These are phyloP conservation scores for Calonectria crousiana DNA, from an alignment of 2,329 filamentous ascomycete genomes.

Conservation along the genomic window DNA sequence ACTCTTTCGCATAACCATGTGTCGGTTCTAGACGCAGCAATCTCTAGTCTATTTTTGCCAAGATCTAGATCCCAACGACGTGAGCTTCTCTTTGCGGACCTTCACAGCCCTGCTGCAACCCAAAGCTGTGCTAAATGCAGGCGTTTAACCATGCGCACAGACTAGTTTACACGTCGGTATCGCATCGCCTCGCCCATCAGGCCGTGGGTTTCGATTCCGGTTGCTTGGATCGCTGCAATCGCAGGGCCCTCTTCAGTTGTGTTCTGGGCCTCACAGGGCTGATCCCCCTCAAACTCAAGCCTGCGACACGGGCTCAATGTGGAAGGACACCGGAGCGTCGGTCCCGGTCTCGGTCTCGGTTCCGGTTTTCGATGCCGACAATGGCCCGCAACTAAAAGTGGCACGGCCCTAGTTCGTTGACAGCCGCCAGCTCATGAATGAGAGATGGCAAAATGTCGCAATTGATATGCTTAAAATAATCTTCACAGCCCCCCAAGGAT, in stretches of 20 bases:
- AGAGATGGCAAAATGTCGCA: background rate
- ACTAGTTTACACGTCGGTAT: background rate
- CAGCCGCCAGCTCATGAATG: background rate
- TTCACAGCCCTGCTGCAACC: background rate
- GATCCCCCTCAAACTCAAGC: constrained; percentile 10
- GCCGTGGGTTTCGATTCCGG: background rate
- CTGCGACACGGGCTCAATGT: background rate
- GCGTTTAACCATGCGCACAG: background rate
- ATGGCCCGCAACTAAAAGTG: background rate
- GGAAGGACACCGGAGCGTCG: background rate
- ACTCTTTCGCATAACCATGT: background rate
- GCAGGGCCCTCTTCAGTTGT: background rate
- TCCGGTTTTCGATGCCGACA: constrained; percentile 13
- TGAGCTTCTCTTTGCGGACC: background rate
- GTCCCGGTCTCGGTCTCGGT: constrained; percentile 26
- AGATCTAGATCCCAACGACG: background rate
- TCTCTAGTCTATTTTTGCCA: constrained; percentile 1
- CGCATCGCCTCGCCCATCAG: background rate
- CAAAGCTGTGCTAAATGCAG: background rate
- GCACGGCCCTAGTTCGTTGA: background rate
- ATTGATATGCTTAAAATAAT: constrained; percentile 7
- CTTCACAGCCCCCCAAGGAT: constrained; percentile 1
- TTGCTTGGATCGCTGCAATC: background rate
- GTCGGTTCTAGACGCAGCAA: background rate
- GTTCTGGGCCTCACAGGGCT: background rate